Base-by-base conservation (phyloP, 805 yeast species). In the Myxozyma neglecta region DNA sequence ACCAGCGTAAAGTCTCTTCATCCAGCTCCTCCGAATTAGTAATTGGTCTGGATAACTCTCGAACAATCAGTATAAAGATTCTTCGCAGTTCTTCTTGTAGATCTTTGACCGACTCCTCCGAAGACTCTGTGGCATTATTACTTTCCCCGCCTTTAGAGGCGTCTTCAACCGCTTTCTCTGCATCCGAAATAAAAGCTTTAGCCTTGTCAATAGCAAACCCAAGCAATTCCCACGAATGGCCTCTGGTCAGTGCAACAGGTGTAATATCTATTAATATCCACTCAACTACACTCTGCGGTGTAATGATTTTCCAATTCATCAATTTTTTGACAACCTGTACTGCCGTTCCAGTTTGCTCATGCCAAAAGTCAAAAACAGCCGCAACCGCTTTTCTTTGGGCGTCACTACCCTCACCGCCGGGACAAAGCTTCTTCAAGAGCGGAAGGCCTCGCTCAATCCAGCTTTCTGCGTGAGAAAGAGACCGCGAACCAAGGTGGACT, bases 401-500 rank as follows among this genome's bases (percentile, higher is more conserved):
- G 8, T 56, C 55, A 14, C 56, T 36, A 3, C 37, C 54, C 11
- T 53, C 45, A 9, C 18, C 46, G n/a, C n/a, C 13, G 16, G 57
- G 29, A 43, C 56, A 63, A n/a, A 61, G 52, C 13, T 65, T 65
- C 35, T 72, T 75, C 47, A 85, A 69, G 14, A 77, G 74, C 13
- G 72, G 74, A 20, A 70, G 69, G 6, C 80, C 70, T 45, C 78
- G 79, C 39, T 72, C 75, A 49, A 85, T 76, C 75, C 83, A 83
- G 46, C 82, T 83, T 63, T 82, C 83, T 43, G 87, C 85, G 69
- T 88, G 91, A 0, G 93, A 89, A 47, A 92, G 81, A 0, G 97
- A 92, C 71, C 97, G 82, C 51, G 90, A 87, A 13, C 98, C 97
- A 60, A 90, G 86, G 68, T 86, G 86, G 50, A 93, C 88, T 55